Conservation (phyloP, 495 filamentous ascomycete genomes). For the Pyronema domesticum region DNA sequence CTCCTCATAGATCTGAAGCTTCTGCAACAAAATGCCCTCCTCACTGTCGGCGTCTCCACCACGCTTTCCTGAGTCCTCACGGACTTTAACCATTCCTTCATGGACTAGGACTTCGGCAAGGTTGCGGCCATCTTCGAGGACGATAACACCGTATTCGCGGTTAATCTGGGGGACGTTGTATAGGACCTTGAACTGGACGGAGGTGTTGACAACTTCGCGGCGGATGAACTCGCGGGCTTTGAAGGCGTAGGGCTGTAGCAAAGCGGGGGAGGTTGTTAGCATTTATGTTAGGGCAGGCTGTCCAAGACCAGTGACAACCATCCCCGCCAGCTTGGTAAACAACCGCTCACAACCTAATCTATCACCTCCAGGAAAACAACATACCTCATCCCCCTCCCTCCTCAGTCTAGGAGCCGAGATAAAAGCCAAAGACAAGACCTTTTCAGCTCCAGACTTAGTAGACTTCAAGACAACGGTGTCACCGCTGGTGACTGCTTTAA, state of each 20-base stretch:
- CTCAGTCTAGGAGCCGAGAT: slow-evolving; percentile 71
- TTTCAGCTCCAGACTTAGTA: slow-evolving; percentile 62
- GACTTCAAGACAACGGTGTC: slow-evolving; percentile 70
- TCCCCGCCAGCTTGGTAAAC: too few species aligned
- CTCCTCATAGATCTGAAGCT: slow-evolving; percentile 58
- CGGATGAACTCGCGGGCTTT: slow-evolving; percentile 85
- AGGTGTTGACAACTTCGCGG: slow-evolving; percentile 65
- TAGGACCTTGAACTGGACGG: slow-evolving; percentile 61
- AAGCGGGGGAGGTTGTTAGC: too few species aligned
- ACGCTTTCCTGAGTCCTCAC: slow-evolving; percentile 72
- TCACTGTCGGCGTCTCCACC: slow-evolving; percentile 54
- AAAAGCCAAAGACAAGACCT: slow-evolving; percentile 73
- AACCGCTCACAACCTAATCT: too few species aligned
- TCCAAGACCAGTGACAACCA: not conserved
- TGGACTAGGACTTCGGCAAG: slow-evolving; percentile 65
- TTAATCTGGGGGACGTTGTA: slow-evolving; percentile 59
- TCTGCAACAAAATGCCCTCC: slow-evolving; percentile 47
- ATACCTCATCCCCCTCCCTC: slow-evolving; percentile 76
- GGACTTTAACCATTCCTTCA: slow-evolving; percentile 76
- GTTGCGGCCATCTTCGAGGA: slow-evolving; percentile 49
- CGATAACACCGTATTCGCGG: slow-evolving; percentile 70
- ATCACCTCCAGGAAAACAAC: not conserved
- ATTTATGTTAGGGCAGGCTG: too few species aligned
- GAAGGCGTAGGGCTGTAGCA: slow-evolving; percentile 54
- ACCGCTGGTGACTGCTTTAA: slow-evolving; percentile 85